Base-by-base conservation (phyloP, 2,329 filamentous ascomycete species). In the Penicillium hesseltinei region DNA sequence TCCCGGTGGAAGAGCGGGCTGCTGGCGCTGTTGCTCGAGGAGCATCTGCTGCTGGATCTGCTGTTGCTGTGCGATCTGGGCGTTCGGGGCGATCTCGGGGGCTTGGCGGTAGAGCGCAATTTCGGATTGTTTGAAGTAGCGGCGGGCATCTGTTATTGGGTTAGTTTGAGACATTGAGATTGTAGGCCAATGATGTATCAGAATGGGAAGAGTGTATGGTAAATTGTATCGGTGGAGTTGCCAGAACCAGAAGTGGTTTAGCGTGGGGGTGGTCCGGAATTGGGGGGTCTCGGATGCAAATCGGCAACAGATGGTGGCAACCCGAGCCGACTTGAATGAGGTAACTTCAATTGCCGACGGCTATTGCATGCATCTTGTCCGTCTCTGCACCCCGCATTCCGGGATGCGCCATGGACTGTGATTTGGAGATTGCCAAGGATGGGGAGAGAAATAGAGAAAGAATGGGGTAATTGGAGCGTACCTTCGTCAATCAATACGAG, bases 91-190 rank as follows among this genome's bases (percentile, higher is more conserved):
- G 56, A 77, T 73, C 59, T 80, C 78, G 48, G 79, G 79, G 27
- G 78, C 75, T 71, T 97, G 94, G 64, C 94, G 88, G 80, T 90
- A 97, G 51, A 99, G 87, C 57, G 97, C 92, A 73, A 99, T 99
- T 79, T 99, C 94, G 51, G 92, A 97, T 77, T 99, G 94, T 77
- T 99, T 99, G 80, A 99, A 99, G 79, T 99, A 99, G 69, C 94
- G 87, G 69, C 94, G 87, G 49, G 94, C 94, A 75, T 99, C 94
- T 92, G 45, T 51, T 54, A 48, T 47, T 13, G 21, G 19, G 23
- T 53, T 58, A 55, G 53, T 58, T 60, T 29, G 52, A 31, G 23
- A 50, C 38, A 36, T 36, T 23, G 25, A 29, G 11, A 33, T n/a
- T 23, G 31, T 23, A 54, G 56, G 13, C 27, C 27, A 31, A 40